Evolutionary conservation across 2,329 filamentous ascomycete genomes (phyloP), one percentile per base, ranked within the genome.

Genomic region (Monosporascus sp.): DNA sequence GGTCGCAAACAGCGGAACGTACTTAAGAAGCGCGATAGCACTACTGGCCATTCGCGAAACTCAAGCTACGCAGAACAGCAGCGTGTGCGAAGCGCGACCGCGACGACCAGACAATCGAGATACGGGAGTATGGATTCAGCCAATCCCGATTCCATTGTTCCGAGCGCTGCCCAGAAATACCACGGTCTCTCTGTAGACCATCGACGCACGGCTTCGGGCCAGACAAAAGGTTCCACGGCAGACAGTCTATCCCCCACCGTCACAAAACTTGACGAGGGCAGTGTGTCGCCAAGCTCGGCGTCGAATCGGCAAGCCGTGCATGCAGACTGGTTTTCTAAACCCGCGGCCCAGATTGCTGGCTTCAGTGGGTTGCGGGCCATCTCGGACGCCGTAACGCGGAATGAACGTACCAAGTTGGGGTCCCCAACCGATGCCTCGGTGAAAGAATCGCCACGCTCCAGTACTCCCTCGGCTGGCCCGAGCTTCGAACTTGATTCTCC

Each of bases 401-500:
- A 67, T 39, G 81, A 83, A 48, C 77, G 79, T 48, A 74, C 74
- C 38, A 83, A 82, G 61, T 63, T 78, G 38, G 68, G 70, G 2
- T 77, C 79, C 1, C 74, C 80, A 3, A 70, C 72, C 2, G 80
- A 84, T 45, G 74, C 77, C 1, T 73, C 78, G 11, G 58, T 74
- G 7, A 79, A 77, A 54, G 79, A 82, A 25, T 79, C 78, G 3
- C 76, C 77, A 1, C 64, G 88, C 5, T 96, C 91, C 3, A 86
- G 81, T 59, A 86, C 83, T 2, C 81, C 83, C 14, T 87, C 84
- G 1, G 80, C 70, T 5, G 82, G 78, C 2, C 81, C 77, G 6
- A 94, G 89, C 69, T 86, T 94, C 51, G 90, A 95, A 49, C 78
- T 92, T 1, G 89, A 93, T 50, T 90, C 88, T 43, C 82, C 85